Base-by-base conservation (phyloP, 305 asterid genomes). In the Fraxinus nigra region DNA sequence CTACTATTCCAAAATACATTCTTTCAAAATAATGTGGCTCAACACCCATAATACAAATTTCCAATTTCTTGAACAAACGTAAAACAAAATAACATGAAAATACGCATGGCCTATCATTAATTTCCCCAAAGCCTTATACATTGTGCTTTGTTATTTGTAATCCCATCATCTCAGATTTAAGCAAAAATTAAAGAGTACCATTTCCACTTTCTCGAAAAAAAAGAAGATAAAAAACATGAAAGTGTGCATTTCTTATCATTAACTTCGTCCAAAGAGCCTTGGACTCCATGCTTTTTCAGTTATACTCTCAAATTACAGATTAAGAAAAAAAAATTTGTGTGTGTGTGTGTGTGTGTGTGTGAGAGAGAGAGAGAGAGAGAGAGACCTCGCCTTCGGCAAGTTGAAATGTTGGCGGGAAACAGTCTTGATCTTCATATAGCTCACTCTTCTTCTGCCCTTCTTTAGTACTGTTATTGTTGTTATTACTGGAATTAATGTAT, bases 341-440 rank as follows among this genome's bases (percentile, higher is more conserved):
- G 40, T 37, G 40, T 8, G 13, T n/a, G n/a, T n/a, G n/a, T n/a
- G n/a, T n/a, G n/a, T n/a, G n/a, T 1, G 48, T 8, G 11, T 8
- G 2, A 38, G 46, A 38, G 46, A 10, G 51, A 11, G 18, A 78
- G 85, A 28, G 83, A 38, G 72, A 84, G 79, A 70, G 85, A 91
- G 93, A 90, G 90, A 90, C 91, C 98, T 92, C 90, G 94, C 99
- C 97, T 95, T 93, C 88, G 85, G 90, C 92, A 92, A 82, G 82
- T 90, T 80, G 88, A 92, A 85, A 46, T 28, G 20, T 26, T 67
- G 74, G 20, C 74, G 37, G 74, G 74, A 67, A 67, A 26, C 37
- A 28, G 10, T 28, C 74, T 24, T 67, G 74, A 28, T 88, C 92
- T 32, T 61, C 77, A 78, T 81, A 75, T 83, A 86, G 77, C 79